Conservation (phyloP, 2,329 filamentous ascomycete species). For the Botrytis galanthina region DNA sequence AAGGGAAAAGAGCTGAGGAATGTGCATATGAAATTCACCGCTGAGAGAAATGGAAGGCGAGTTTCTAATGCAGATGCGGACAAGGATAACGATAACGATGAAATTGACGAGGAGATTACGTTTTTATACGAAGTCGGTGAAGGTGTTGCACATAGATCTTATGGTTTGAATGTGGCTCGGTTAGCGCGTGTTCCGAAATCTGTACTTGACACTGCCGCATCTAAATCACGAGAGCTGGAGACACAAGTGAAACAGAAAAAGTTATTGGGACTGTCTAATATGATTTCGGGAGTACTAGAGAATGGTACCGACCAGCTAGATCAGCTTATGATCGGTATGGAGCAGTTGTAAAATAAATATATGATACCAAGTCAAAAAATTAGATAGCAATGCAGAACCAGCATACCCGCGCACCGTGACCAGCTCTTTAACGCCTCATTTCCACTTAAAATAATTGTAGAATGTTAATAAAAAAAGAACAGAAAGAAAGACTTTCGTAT, state of each 20-base stretch:
- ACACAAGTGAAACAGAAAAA: conserved; percentile 63
- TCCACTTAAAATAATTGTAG: conserved; percentile 3
- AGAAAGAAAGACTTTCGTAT: not conserved
- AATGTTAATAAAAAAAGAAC: conserved; percentile 12
- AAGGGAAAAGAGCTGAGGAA: conserved; percentile 66
- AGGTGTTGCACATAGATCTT: conserved; percentile 89
- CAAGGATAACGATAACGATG: conserved; percentile 33
- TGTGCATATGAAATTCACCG: conserved; percentile 88
- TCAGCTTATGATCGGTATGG: conserved; percentile 44
- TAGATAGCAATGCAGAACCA: conserved; percentile 27
- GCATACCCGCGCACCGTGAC: conserved; percentile 6
- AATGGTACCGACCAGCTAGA: conserved; percentile 29
- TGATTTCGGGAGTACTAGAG: conserved; percentile 32
- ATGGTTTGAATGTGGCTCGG: conserved; percentile 89
- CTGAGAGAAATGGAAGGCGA: conserved; percentile 30
- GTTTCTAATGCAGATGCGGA: conserved; percentile 51
- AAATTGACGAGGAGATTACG: conserved; percentile 73
- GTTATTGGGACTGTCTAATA: conserved; percentile 42
- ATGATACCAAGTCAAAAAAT: conserved; percentile 24
- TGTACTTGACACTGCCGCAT: conserved; percentile 75
- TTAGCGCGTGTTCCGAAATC: conserved; percentile 76
- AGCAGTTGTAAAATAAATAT: conserved; percentile 51
- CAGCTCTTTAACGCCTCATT: conserved; percentile 17
- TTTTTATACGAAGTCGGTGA: conserved; percentile 92
- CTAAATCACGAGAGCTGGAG: conserved; percentile 79